phyloP scores from a whole-genome alignment of 192 early-diverging fungal species.

The Coemansia sp. region DNA sequence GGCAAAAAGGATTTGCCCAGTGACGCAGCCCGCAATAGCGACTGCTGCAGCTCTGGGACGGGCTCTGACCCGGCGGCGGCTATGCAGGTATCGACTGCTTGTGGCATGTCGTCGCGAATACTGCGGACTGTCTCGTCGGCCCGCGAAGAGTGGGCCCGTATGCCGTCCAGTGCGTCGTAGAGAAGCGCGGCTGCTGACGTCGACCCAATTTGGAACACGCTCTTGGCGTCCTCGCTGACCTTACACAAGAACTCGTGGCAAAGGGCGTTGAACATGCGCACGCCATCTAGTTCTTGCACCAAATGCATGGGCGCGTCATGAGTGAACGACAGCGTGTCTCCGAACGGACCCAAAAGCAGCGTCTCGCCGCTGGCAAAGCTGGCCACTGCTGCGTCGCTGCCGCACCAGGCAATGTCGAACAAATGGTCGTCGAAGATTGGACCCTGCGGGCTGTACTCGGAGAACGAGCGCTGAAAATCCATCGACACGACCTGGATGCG shows the following conservation, averaged over 20 bases:
- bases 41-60: slow-evolving; percentile 73
- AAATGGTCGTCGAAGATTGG: not conserved
- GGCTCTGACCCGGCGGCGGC: slow-evolving; percentile 93
- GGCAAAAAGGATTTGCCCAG: slow-evolving; percentile 94
- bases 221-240: slow-evolving; percentile 58
- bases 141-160: slow-evolving; percentile 69
- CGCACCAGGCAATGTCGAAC: slow-evolving; percentile 70
- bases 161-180: slow-evolving; percentile 78
- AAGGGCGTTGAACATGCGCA: slow-evolving; percentile 83
- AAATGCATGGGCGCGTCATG: slow-evolving; percentile 83
- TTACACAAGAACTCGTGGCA: slow-evolving; percentile 83
- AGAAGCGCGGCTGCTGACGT: slow-evolving; percentile 92
- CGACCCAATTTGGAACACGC: slow-evolving; percentile 93
- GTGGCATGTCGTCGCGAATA: slow-evolving; percentile 76
- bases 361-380: slow-evolving; percentile 84
- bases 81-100: slow-evolving; percentile 90
- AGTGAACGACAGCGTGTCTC: slow-evolving; percentile 63
- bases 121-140: slow-evolving; percentile 95
- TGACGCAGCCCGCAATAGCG: slow-evolving; percentile 81
- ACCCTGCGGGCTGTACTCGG: slow-evolving; percentile 51
- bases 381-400: slow-evolving; percentile 89
- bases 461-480: slow-evolving; percentile 92
- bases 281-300: slow-evolving; percentile 89
- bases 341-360: slow-evolving; percentile 88
- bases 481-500: slow-evolving; percentile 91